Evolutionary conservation across 208 protist genomes (phyloP).

Genomic region (Trypanosoma platydactyli): DNA sequence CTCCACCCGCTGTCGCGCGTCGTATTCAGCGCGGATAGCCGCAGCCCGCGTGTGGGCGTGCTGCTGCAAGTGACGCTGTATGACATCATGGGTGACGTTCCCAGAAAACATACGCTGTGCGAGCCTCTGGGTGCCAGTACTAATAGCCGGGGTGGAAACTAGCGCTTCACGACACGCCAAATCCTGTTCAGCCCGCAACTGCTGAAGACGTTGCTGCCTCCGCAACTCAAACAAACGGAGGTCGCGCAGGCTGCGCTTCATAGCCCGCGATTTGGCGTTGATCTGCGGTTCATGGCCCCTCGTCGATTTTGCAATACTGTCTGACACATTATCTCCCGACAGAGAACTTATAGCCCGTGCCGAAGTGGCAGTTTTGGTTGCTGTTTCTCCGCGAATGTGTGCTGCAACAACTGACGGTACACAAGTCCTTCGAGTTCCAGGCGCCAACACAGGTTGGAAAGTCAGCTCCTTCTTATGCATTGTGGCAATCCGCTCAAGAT

Average conservation of each 20-base stretch:
- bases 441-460: slow-evolving; percentile 9
- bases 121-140: slow-evolving; percentile 5
- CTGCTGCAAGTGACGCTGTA: slow-evolving; percentile 12
- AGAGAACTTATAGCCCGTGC: neutral
- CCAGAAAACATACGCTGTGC: slow-evolving; percentile 6
- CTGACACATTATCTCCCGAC: neutral
- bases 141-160: neutral
- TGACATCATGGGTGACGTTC: slow-evolving; percentile 4
- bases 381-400: neutral
- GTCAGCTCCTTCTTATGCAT: slow-evolving; percentile 8
- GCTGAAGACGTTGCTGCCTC: slow-evolving; percentile 8
- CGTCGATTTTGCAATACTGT: neutral
- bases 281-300: slow-evolving; percentile 1
- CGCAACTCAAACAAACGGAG: slow-evolving; percentile 17
- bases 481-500: slow-evolving; percentile 3
- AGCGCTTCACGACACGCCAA: neutral
- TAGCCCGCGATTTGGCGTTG: slow-evolving; percentile 10
- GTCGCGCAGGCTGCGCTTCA: slow-evolving; percentile 15
- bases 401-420: neutral
- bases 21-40: neutral
- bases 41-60: neutral
- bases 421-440: neutral
- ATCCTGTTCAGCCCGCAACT: slow-evolving; percentile 17
- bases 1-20: slow-evolving; percentile 1
- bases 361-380: neutral